These are phyloP conservation scores for Ceratobasidium sp. DNA, from an alignment of 1,284 basidiomycete species.

Conservation along the genomic window DNA sequence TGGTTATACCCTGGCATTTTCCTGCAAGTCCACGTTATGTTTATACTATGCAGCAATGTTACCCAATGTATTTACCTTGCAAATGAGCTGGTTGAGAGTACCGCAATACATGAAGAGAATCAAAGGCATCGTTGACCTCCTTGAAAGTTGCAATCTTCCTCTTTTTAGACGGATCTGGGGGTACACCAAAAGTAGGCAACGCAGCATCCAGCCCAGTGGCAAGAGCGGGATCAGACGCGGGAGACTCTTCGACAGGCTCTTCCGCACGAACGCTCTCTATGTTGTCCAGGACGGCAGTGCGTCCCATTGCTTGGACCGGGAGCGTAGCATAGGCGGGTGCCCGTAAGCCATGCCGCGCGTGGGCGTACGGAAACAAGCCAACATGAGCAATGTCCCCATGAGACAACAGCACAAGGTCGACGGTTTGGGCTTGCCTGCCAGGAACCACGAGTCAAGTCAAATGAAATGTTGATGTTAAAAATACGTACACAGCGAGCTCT, in stretches of 20 bases:
- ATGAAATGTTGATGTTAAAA: neutral
- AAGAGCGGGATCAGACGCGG: conserved; percentile 7
- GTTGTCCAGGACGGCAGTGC: conserved; percentile 86
- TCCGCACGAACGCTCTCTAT: conserved; percentile 80
- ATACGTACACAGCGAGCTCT: conserved; percentile 67
- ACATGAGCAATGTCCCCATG: conserved; percentile 90
- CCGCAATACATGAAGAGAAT: conserved; percentile 87
- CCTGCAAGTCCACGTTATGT: conserved; percentile 57
- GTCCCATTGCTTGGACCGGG: conserved; percentile 95
- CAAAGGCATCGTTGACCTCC: conserved; percentile 94
- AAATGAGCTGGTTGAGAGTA: conserved; percentile 97
- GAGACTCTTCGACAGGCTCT: conserved; percentile 41
- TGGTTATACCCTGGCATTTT: conserved; percentile 88
- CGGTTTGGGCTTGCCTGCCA: conserved; percentile 67
- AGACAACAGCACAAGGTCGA: conserved; percentile 89
- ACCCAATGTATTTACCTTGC: conserved; percentile 66
- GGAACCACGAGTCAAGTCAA: conserved; percentile 8
- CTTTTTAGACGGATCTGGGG: conserved; percentile 47
- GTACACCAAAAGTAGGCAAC: conserved; percentile 22
- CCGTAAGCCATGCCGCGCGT: conserved; percentile 83
- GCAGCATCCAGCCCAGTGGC: conserved; percentile 21
- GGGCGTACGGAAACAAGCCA: conserved; percentile 90
- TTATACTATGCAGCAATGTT: conserved; percentile 21
- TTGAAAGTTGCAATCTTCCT: conserved; percentile 69
- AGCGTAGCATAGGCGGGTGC: conserved; percentile 96